These are phyloP conservation scores for Leptographium radiaticola DNA, from an alignment of 2,329 filamentous ascomycete genomes.

Conservation along the genomic window DNA sequence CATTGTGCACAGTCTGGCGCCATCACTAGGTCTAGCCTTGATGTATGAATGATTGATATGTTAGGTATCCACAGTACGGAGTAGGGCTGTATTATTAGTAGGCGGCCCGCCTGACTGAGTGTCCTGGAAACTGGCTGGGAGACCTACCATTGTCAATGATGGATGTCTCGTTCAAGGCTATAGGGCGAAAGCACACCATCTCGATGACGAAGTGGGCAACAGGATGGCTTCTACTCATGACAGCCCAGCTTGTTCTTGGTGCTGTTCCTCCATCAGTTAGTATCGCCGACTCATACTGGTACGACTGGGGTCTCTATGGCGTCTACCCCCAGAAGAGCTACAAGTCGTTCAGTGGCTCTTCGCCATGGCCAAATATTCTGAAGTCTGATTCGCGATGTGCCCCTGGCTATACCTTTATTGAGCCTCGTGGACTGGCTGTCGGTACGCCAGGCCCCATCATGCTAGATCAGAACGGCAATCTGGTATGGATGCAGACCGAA, in stretches of 20 bases:
- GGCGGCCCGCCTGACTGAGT: not conserved
- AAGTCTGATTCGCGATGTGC: slow-evolving; percentile 1
- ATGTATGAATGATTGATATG: no score
- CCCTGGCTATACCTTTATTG: slow-evolving; percentile 16
- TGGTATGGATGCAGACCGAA: slow-evolving; percentile 34
- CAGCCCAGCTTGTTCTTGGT: not conserved
- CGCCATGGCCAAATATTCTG: slow-evolving; percentile 2
- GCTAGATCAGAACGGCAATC: slow-evolving; percentile 37
- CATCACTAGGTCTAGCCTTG: no score
- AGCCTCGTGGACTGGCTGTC: slow-evolving; percentile 11
- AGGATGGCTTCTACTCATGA: not conserved
- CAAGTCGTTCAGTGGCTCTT: slow-evolving; percentile 4
- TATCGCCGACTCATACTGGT: not conserved
- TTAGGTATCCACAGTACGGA: no score
- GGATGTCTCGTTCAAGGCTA: not conserved
- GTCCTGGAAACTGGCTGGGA: no score
- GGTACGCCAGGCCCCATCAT: slow-evolving; percentile 40
- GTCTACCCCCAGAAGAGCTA: slow-evolving; percentile 3
- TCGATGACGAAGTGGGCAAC: not conserved
- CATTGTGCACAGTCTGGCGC: no score
- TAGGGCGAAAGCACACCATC: not conserved
- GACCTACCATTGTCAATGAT: not conserved
- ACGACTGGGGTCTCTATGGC: slow-evolving; percentile 7
- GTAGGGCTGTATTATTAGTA: no score
- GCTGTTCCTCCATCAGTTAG: not conserved